Percentiles rank a stretch among this genome's conserved stretches.
Evolutionary conservation across 257 asterid species (phyloP).

Genomic region (Rehmannia glutinosa): DNA sequence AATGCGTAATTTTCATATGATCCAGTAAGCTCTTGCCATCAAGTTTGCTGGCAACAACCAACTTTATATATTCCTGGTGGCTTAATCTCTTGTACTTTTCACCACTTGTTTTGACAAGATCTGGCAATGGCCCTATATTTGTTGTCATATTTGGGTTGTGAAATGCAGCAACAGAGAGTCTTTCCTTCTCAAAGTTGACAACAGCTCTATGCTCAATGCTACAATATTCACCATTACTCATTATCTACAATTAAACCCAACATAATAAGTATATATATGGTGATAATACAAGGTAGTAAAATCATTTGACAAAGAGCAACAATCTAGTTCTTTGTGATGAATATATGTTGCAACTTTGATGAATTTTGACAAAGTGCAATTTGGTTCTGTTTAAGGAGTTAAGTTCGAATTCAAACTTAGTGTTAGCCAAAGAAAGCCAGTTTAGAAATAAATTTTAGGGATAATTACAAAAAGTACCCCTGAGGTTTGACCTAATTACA

Average conservation of each 20-base stretch:
- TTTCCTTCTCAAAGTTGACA: slow-evolving; percentile 21
- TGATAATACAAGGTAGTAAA: too few relatives aligned
- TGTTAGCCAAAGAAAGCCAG: too few relatives aligned
- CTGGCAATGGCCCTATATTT: slow-evolving; percentile 19
- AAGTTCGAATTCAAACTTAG: too few relatives aligned
- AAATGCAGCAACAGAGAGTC: slow-evolving; percentile 33
- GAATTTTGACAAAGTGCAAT: too few relatives aligned
- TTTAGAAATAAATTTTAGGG: neutral
- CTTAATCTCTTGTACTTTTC: slow-evolving; percentile 22
- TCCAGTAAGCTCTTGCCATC: slow-evolving; percentile 32
- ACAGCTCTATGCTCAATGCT: slow-evolving; percentile 37
- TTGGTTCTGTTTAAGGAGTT: too few relatives aligned
- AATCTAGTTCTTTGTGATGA: too few relatives aligned
- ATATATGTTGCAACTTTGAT: too few relatives aligned
- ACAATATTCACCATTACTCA: slow-evolving; percentile 31
- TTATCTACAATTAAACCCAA: slow-evolving; percentile 15
- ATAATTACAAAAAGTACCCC: too few relatives aligned
- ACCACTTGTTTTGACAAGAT: slow-evolving; percentile 6
- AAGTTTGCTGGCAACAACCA: slow-evolving; percentile 25
- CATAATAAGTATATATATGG: neutral
- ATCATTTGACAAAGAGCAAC: too few relatives aligned
- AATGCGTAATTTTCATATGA: slow-evolving; percentile 5
- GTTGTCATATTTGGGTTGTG: slow-evolving; percentile 19
- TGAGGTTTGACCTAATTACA: too few relatives aligned
- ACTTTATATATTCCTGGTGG: slow-evolving; percentile 17